These are phyloP conservation scores for Leccinum barrowsii DNA, from an alignment of 768 basidiomycete species.

Conservation along the genomic window DNA sequence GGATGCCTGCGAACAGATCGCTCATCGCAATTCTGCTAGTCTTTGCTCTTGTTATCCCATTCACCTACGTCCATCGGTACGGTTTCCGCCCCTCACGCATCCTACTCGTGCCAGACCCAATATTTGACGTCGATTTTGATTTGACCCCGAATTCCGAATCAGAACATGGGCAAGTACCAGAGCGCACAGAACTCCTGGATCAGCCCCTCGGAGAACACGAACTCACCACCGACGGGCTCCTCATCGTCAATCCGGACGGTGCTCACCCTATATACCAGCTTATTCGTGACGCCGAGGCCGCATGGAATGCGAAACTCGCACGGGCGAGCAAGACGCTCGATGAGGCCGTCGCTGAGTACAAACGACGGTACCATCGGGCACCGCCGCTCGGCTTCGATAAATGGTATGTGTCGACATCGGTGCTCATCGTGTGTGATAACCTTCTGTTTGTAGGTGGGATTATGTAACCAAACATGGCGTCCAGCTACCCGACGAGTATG, in stretches of 20 bases:
- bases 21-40: not conserved
- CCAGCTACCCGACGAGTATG: slow-evolving; percentile 45
- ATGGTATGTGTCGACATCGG: slow-evolving; percentile 30
- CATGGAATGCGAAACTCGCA: slow-evolving; percentile 35
- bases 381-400: slow-evolving; percentile 43
- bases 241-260: slow-evolving; percentile 33
- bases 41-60: not conserved
- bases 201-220: slow-evolving; percentile 16
- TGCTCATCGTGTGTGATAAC: not conserved
- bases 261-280: slow-evolving; percentile 44
- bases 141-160: not conserved
- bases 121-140: not conserved
- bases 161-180: not conserved
- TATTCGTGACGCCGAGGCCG: slow-evolving; percentile 33
- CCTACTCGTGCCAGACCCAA: no score
- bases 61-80: not conserved
- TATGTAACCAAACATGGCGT: slow-evolving; percentile 39
- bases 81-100: not conserved
- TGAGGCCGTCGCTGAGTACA: slow-evolving; percentile 39
- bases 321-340: slow-evolving; percentile 37
- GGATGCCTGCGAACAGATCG: not conserved
- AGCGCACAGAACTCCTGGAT: not conserved
- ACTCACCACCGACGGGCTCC: slow-evolving; percentile 27
- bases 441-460: slow-evolving; percentile 34
- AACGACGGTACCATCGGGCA: slow-evolving; percentile 29